phyloP scores from a whole-genome alignment of 257 asterid genomes.

The Primulina eburnea region DNA sequence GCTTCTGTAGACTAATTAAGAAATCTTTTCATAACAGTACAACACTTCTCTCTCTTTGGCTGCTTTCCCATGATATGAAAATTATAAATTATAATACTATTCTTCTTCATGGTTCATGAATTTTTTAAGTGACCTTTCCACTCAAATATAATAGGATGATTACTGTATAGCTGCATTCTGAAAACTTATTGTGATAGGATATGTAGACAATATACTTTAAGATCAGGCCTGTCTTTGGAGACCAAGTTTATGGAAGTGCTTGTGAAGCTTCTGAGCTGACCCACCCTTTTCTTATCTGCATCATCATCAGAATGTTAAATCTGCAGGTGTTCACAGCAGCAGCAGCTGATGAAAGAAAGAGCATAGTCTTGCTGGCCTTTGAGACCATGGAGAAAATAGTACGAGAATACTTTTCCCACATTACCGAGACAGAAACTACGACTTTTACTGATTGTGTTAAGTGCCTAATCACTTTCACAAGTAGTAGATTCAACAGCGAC shows the following conservation, averaged over 20 bases:
- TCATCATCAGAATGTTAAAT: constrained; percentile 10
- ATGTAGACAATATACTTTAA: neutral
- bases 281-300: constrained; percentile 14
- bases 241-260: neutral
- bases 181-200: neutral
- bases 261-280: neutral
- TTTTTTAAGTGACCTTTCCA: neutral
- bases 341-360: constrained; percentile 98
- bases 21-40: neutral
- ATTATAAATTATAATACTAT: neutral
- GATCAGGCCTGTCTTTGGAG: neutral
- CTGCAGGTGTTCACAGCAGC: constrained; percentile 92
- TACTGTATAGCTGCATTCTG: neutral
- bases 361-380: constrained; percentile 87
- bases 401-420: constrained; percentile 89
- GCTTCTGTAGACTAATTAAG: neutral
- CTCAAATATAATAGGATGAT: too few relatives aligned
- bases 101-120: neutral
- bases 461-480: constrained; percentile 95
- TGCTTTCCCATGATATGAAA: neutral
- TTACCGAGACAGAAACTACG: constrained; percentile 86
- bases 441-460: constrained; percentile 92
- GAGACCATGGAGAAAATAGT: constrained; percentile 98
- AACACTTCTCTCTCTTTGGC: neutral
- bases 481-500: constrained; percentile 90